These are phyloP conservation scores for Zea luxurians DNA, from an alignment of 176 grass and related monocot genomes.

Conservation along the genomic window DNA sequence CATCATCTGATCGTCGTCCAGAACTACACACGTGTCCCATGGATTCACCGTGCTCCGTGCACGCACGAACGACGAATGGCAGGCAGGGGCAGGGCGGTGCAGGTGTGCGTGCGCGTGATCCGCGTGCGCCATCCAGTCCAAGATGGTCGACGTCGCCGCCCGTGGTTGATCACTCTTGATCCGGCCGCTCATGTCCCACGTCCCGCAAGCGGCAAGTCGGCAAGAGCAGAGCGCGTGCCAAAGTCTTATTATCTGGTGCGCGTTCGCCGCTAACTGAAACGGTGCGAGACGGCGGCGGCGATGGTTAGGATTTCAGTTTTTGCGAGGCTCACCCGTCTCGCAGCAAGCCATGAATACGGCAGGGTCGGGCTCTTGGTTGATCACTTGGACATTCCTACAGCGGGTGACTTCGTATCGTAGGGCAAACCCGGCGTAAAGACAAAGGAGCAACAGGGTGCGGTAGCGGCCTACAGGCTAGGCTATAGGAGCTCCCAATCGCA, in stretches of 20 bases:
- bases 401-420: too few relatives aligned
- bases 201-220: not conserved
- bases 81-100: not conserved
- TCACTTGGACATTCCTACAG: too few relatives aligned
- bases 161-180: too few relatives aligned
- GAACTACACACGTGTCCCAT: not conserved
- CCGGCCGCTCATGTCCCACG: too few relatives aligned
- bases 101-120: not conserved
- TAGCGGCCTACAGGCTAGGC: too few relatives aligned
- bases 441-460: too few relatives aligned
- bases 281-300: too few relatives aligned
- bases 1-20: not conserved
- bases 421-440: too few relatives aligned
- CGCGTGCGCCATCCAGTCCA: not conserved
- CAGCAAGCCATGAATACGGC: not conserved
- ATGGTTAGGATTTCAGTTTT: too few relatives aligned
- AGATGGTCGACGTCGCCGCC: not conserved
- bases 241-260: too few relatives aligned
- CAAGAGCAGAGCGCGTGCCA: not conserved
- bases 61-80: not conserved
- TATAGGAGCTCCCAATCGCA: not conserved
- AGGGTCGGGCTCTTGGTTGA: not conserved
- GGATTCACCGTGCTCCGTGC: not conserved
- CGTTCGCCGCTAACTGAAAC: too few relatives aligned
- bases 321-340: not conserved